Evolutionary conservation across 305 asterid genomes (phyloP), one percentile per base, ranked within the genome.

Genomic region (Solanum chacoense): DNA sequence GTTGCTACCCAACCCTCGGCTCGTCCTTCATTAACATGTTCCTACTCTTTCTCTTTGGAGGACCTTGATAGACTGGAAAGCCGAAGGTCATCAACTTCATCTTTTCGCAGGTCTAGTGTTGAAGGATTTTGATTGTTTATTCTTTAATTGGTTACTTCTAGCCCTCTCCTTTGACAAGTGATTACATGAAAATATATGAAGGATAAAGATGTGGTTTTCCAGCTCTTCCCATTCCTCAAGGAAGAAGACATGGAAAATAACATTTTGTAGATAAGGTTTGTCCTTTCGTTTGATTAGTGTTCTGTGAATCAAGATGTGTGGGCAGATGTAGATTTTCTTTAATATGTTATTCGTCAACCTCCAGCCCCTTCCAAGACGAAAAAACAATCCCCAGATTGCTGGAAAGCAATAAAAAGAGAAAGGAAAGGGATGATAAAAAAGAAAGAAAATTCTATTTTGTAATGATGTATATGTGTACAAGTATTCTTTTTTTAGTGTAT

Each of bases 111-210:
- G 90, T 93, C 96, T 88, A 93, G 95, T 85, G 95, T 93, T 5
- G 94, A 94, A 93, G 95, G 98, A 84, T 94, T 95, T 92, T 94
- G 95, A 94, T 90, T 93, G 96, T 93, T 87, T 89, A 90, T 91
- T 84, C 83, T 77, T 42, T n/a, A 65, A 36, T 84, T 31, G 40
- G 40, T 50, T 83, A 83, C 40, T 85, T 86, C 71, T 10, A 22
- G 79, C 78, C 55, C 59, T 35, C 88, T 76, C 16, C 36, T 40
- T 72, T 93, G 92, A 86, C 90, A 90, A 92, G 96, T 90, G 93
- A 88, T 91, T 92, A 90, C 94, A 90, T 91, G 90, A 91, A 93
- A 93, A 90, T 1, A 81, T 83, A 50, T 42, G 12, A 31, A 50
- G 40, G 93, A 92, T 90, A 92, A 76, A 89, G 92, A 89, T 90